Percentiles rank a stretch among this genome's conserved stretches.
phyloP scores from a whole-genome alignment of 2,329 filamentous ascomycete species.

The Trichoderma atroviride region DNA sequence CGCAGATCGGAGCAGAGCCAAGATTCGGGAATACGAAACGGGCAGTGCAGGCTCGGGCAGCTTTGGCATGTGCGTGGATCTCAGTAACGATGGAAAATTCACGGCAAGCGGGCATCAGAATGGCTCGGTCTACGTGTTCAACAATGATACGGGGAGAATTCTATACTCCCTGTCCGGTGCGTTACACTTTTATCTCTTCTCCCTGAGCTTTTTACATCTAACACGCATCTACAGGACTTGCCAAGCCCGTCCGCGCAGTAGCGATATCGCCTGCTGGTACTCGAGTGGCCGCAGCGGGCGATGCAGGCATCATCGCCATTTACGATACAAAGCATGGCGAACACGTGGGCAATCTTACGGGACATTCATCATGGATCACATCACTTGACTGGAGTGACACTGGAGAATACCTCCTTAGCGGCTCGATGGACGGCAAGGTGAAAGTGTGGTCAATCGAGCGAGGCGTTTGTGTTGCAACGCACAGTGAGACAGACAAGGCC shows the following conservation, averaged over 20 bases:
- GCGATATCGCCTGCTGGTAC: conserved; percentile 86
- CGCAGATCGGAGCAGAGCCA: conserved; percentile 55
- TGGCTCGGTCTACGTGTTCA: conserved; percentile 91
- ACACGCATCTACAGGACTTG: conserved; percentile 62
- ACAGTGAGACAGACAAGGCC: conserved; percentile 84
- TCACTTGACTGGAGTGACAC: conserved; percentile 91
- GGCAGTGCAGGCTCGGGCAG: conserved; percentile 70
- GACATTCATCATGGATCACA: conserved; percentile 85
- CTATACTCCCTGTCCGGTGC: conserved; percentile 80
- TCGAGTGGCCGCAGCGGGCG: conserved; percentile 85
- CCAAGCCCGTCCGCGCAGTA: conserved; percentile 82
- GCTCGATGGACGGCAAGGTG: conserved; percentile 88
- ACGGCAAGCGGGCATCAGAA: conserved; percentile 93
- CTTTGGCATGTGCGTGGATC: conserved; percentile 85
- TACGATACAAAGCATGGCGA: conserved; percentile 94
- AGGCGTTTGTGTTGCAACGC: conserved; percentile 84
- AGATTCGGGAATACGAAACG: conserved; percentile 84
- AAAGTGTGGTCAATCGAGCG: conserved; percentile 95
- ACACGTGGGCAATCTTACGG: conserved; percentile 81
- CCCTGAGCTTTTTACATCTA: conserved; percentile 3
- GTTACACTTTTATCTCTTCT: conserved; percentile 30
- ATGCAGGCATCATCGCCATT: conserved; percentile 83
- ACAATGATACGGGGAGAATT: conserved; percentile 84
- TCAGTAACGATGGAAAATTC: conserved; percentile 77
- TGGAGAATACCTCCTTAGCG: conserved; percentile 87